Evolutionary conservation across 2,329 filamentous ascomycete species (phyloP).

Genomic region (Alternaria viburni): DNA sequence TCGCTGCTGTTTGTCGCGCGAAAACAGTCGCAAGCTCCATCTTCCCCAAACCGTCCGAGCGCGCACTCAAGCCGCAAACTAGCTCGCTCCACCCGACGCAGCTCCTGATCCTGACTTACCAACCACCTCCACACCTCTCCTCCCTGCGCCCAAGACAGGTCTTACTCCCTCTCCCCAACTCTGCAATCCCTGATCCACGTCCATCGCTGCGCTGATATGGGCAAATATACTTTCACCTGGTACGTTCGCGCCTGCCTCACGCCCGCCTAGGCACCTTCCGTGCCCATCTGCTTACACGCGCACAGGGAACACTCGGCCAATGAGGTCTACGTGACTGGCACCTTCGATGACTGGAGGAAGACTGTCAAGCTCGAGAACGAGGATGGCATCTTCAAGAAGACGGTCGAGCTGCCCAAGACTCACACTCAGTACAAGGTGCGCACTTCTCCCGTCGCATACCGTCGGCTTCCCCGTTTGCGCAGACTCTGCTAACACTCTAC

Average conservation of each 20-base stretch:
- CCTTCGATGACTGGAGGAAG: conserved; percentile 93
- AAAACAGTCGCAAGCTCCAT: conserved; percentile 22
- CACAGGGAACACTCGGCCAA: conserved; percentile 80
- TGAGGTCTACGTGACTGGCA: conserved; percentile 93
- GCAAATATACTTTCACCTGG: conserved; percentile 74
- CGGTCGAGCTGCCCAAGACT: conserved; percentile 71
- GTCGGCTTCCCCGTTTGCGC: conserved; percentile 1
- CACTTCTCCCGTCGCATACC: conserved; percentile 2
- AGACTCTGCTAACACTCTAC: conserved; percentile 26
- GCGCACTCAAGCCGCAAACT: conserved; percentile 28
- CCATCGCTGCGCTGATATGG: conserved; percentile 56
- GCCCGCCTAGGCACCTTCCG: conserved; percentile 2
- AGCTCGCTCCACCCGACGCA: conserved; percentile 24
- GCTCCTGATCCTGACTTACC: conserved; percentile 33
- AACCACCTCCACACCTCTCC: conserved; percentile 29
- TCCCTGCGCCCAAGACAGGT: conserved; percentile 34
- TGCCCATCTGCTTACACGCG: conserved; percentile 22
- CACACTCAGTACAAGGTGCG: conserved; percentile 96
- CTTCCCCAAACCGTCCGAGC: conserved; percentile 27
- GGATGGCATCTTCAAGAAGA: conserved; percentile 76
- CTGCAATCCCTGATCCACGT: conserved; percentile 20
- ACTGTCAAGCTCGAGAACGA: conserved; percentile 81
- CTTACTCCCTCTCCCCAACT: conserved; percentile 27
- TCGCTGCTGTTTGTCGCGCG: conserved; percentile 2
- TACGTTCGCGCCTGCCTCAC: conserved; percentile 50